A percentile compares a stretch with the other conserved stretches of the same genome.
These are phyloP conservation scores for Russula abietina DNA, from an alignment of 768 basidiomycete species.

Conservation along the genomic window DNA sequence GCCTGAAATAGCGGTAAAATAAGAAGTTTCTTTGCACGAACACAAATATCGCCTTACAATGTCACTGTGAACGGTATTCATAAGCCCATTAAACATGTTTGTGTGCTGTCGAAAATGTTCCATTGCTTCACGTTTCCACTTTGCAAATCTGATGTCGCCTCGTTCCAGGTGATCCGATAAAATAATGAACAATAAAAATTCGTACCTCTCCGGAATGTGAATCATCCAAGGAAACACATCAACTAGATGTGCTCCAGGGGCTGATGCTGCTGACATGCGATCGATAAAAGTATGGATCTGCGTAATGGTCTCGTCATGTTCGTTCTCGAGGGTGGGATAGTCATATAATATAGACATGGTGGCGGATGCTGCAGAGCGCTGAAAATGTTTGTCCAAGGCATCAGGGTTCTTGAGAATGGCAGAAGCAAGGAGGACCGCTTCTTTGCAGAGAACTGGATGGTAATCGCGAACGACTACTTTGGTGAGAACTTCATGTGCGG, in stretches of 20 bases:
- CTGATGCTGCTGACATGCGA: neutral
- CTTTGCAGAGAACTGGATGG: slow-evolving; percentile 5
- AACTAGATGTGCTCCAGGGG: slow-evolving; percentile 11
- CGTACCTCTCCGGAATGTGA: slow-evolving; percentile 11
- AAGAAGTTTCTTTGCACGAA: neutral
- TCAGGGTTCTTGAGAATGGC: neutral
- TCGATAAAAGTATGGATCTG: slow-evolving; percentile 6
- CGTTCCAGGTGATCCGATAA: too few relatives aligned
- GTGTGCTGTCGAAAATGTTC: neutral
- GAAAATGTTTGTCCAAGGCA: neutral
- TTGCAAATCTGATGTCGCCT: slow-evolving; percentile 1
- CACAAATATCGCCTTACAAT: neutral
- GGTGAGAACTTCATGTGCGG: slow-evolving; percentile 14
- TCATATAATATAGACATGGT: slow-evolving; percentile 16
- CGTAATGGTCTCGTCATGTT: slow-evolving; percentile 1
- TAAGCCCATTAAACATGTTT: slow-evolving; percentile 7
- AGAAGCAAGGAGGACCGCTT: slow-evolving; percentile 7
- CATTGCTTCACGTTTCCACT: slow-evolving; percentile 16
- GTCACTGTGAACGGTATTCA: neutral
- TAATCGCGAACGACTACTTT: slow-evolving; percentile 13
- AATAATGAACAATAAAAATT: neutral
- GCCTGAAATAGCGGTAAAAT: neutral
- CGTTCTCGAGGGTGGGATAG: slow-evolving; percentile 6
- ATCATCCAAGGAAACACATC: slow-evolving; percentile 18
- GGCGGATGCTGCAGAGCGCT: slow-evolving; percentile 9